Evolutionary conservation across 352 stramenopile species (phyloP), one percentile per base, ranked within the genome.

Genomic region (Pilasporangium apinafurcum): DNA sequence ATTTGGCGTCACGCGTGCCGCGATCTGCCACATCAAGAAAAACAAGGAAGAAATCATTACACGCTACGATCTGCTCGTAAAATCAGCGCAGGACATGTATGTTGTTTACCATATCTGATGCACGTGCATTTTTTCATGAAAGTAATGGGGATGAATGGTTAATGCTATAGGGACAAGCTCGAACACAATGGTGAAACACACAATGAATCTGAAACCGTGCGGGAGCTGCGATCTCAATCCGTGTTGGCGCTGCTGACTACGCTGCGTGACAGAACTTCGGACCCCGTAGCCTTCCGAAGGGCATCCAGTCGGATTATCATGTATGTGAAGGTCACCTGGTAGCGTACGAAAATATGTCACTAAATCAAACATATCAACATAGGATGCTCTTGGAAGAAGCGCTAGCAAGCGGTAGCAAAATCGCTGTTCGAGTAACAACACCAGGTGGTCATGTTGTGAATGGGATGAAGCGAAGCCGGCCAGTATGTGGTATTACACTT

Each of bases 21-120:
- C 75, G 14, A 79, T 87, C 41, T 87, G 75, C 45, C 72, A 85
- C 50, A 88, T 88, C 45, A 88, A 88, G 42, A 88, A 88, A 51
- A 85, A 88, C 39, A 65, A 65, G 28, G 68, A 65, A 7, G 72
- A 83, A 55, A 83, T 88, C 48, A 54, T 88, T n/a, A 69, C 70
- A 17, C 71, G 71, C 30, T 83, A 76, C 53, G 69, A 83, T 24
- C 47, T 76, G 46, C 42, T 82, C 21, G 60, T 75, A 22, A 68
- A 83, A 37, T 76, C 68, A 4, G 62, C 64, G 4, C 58, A 78
- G 25, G 68, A 78, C 44, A 63, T 74, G 73, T 83, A 61, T 35
- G 68, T 62, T 5, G 1, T 24, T 14, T 1, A 16, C 8, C 7
- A 14, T 33, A 17, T 8, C 32, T 33, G 5, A 36, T 8, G n/a